Evolutionary conservation across 352 stramenopile species (phyloP), one percentile per base, ranked within the genome.

Genomic region (Phytophthora capsici): DNA sequence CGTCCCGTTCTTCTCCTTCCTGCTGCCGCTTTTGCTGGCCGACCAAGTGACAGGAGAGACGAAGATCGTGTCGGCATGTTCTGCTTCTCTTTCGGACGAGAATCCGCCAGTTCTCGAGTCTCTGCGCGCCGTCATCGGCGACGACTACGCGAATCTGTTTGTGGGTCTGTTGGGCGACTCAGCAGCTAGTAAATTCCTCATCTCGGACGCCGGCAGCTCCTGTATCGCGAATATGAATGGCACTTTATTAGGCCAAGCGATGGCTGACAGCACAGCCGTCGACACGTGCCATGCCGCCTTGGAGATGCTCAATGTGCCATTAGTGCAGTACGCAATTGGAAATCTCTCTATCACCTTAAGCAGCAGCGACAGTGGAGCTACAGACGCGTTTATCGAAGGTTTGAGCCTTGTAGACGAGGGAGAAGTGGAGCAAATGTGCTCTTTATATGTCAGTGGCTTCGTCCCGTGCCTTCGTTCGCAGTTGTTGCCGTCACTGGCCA

Each of bases 171-270:
- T 83, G 34, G 72, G 67, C 19, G 52, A 58, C n/a, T 74, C 73
- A 13, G 48, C 72, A 10, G 50, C 50, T 13, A 63, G 53, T 40
- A 74, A 80, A 30, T 46, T 87, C 34, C 66, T 91, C 23, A 37
- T 83, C 17, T 66, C 67, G 45, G 51, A 71, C 8, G 68, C 81
- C 14, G 80, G 77, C 32, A 82, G 71, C 49, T 75, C 66, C 19
- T 90, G 82, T 25, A 58, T 90, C 36, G 79, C 82, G 37, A 86
- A 88, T 54, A 80, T 91, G 63, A 72, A 91, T 65, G 82, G 80
- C 55, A 78, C 62, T 6, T 47, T 70, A 34, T 43, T 91, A 30
- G 73, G 75, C 40, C 45, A 79, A 17, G 69, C 61, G 28, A 36
- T 88, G 6, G 37, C 58, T 12, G 62, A 70, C n/a, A 77, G 69